phyloP scores from a whole-genome alignment of 441 rosid genomes.

The Gossypium aridum region DNA sequence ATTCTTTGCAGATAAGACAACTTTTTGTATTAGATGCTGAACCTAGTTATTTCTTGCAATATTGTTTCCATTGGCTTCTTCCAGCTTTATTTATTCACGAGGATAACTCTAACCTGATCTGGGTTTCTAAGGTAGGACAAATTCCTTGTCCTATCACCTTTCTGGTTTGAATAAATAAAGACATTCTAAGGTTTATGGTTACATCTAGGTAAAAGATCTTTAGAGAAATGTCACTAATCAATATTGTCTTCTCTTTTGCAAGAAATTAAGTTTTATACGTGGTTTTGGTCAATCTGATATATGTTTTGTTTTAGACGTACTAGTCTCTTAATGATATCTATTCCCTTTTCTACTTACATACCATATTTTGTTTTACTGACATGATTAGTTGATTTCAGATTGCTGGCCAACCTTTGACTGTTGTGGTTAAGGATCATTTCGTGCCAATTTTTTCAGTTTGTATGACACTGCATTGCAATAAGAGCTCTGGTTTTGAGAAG shows the following conservation, averaged over 20 bases:
- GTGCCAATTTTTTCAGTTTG: slow-evolving; percentile 87
- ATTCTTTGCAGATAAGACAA: slow-evolving; percentile 53
- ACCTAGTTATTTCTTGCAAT: slow-evolving; percentile 74
- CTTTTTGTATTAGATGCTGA: slow-evolving; percentile 65
- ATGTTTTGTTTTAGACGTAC: background rate
- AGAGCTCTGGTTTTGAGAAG: slow-evolving; percentile 49
- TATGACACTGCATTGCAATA: slow-evolving; percentile 74
- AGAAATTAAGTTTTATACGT: slow-evolving; percentile 7
- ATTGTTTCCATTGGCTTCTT: slow-evolving; percentile 89
- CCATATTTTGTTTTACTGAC: slow-evolving; percentile 2
- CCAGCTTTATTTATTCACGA: slow-evolving; percentile 73
- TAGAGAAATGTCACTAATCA: background rate
- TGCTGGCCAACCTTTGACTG: slow-evolving; percentile 55
- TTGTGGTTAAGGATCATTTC: slow-evolving; percentile 66
- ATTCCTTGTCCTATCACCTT: slow-evolving; percentile 4
- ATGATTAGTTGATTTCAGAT: slow-evolving; percentile 49
- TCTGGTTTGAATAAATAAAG: slow-evolving; percentile 7
- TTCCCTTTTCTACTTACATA: background rate
- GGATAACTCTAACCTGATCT: slow-evolving; percentile 55
- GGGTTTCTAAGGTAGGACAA: slow-evolving; percentile 75
- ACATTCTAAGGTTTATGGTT: background rate
- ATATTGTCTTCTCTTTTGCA: background rate
- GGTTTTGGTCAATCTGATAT: background rate
- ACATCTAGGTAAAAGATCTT: background rate
- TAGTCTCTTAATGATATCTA: background rate